Base-by-base conservation (phyloP, 768 basidiomycete species). In the Cubamyces lactineus region DNA sequence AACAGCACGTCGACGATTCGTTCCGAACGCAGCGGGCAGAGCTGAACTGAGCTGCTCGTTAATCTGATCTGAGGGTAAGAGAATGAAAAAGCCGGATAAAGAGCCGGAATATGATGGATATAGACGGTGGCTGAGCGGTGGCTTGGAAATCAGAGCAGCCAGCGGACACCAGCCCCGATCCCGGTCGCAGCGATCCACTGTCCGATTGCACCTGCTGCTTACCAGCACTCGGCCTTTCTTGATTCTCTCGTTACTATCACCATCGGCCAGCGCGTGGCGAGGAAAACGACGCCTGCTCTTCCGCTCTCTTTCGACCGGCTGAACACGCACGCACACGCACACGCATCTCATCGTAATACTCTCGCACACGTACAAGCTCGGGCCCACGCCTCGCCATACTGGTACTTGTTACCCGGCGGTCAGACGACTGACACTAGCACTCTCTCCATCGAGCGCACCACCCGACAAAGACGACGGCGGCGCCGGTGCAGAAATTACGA, bases 41-140 rank as follows among this genome's bases (percentile, higher is more conserved):
- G 28, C 28, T 30, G 28, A 30, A 30, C 8, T 30, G 28, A 30
- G n/a, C n/a, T n/a, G 28, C 28, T 30, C 28, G 28, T 8, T 30
- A 30, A 30, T 30, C 28, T 30, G 28, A 30, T 30, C 28, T 30
- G 28, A 8, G 28, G 28, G 28, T 8, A 3, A 3, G 3, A 4
- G 13, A 42, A 42, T 42, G 41, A 42, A 42, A 42, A 52, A 30
- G 45, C 45, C 53, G 59, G 59, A 46, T 23, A 15, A 24, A 46
- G 43, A 50, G 30, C 41, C 58, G 50, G 59, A 46, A 38, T 51
- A 17, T 53, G 60, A 53, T 53, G 53, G 60, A 46, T n/a, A 15
- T 13, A 42, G 13, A 13, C 41, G 59, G 59, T 61, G 59, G 59
- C 59, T 61, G 59, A 61, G 59, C 50, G 53, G 53, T 43, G 53